Evolutionary conservation across 345 rosid species (phyloP).

Genomic region (Microthlaspi erraticum): DNA sequence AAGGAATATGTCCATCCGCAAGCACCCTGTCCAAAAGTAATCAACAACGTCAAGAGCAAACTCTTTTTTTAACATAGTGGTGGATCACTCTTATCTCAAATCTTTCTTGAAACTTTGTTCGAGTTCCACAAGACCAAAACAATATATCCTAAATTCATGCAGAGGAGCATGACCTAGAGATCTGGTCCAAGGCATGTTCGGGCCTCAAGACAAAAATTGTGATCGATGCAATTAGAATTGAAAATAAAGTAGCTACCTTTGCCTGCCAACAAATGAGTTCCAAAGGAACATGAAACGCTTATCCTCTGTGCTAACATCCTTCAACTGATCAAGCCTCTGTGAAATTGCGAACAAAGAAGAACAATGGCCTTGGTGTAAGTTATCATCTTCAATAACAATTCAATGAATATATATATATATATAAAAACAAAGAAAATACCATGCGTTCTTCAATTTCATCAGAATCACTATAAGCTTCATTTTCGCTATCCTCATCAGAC

Average conservation of each 20-base stretch:
- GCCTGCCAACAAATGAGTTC: constrained; percentile 83
- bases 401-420: not conserved
- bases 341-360: not conserved
- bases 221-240: not conserved
- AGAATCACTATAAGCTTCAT: constrained; percentile 70
- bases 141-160: not conserved
- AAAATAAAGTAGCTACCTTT: constrained; percentile 45
- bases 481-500: constrained; percentile 80
- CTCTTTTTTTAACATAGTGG: not conserved
- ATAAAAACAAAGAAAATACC: constrained; percentile 48
- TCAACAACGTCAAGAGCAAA: not conserved
- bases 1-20: constrained; percentile 79
- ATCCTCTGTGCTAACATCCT: constrained; percentile 70
- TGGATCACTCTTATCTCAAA: not conserved
- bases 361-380: not conserved
- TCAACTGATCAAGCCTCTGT: constrained; percentile 82
- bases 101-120: not conserved
- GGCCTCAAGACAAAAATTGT: too few species aligned
- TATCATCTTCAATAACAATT: not conserved
- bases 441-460: constrained; percentile 76
- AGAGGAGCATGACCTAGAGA: not conserved
- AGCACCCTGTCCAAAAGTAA: constrained; percentile 59
- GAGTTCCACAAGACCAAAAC: too few species aligned
- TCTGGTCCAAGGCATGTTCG: too few species aligned
- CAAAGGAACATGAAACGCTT: constrained; percentile 83